Conservation (phyloP, 2,329 filamentous ascomycete species). For the Ascochyta lentis region DNA sequence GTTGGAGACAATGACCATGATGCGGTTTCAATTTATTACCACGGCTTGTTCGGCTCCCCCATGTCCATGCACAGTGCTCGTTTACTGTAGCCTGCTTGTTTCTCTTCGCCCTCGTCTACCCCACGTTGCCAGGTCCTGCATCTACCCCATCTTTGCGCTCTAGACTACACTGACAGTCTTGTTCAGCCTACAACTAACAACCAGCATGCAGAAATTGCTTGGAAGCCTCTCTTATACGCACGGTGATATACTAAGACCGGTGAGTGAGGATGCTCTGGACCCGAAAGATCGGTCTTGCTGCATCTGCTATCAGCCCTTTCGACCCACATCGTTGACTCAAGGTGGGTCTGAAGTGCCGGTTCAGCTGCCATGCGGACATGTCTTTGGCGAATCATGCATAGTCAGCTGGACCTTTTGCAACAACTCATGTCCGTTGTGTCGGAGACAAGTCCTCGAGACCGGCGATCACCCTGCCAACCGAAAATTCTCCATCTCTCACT, state of each 20-base stretch:
- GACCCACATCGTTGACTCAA: not conserved
- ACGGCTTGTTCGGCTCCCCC: not conserved
- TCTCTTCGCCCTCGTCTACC: slow-evolving; percentile 6
- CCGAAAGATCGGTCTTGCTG: slow-evolving; percentile 12
- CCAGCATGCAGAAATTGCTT: slow-evolving; percentile 1
- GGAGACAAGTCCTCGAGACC: slow-evolving; percentile 2
- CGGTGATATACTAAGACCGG: slow-evolving; percentile 4
- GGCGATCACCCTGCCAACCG: not conserved
- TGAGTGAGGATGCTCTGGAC: slow-evolving; percentile 8
- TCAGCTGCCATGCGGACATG: slow-evolving; percentile 22
- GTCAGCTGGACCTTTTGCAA: slow-evolving; percentile 15
- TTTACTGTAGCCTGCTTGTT: not conserved
- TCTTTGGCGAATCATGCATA: slow-evolving; percentile 25
- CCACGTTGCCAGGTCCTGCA: not conserved
- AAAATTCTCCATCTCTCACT: not conserved
- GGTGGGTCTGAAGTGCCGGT: slow-evolving; percentile 16
- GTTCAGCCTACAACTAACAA: slow-evolving; percentile 4
- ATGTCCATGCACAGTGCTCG: slow-evolving; percentile 8
- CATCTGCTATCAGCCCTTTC: slow-evolving; percentile 23
- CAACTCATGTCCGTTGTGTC: slow-evolving; percentile 26
- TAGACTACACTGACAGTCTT: not conserved
- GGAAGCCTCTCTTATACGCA: not conserved
- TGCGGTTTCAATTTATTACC: not conserved
- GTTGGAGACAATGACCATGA: slow-evolving; percentile 3
- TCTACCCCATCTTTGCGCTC: not conserved